Conservation (phyloP, 2,329 filamentous ascomycete species). For the Dactylellina sp. region DNA sequence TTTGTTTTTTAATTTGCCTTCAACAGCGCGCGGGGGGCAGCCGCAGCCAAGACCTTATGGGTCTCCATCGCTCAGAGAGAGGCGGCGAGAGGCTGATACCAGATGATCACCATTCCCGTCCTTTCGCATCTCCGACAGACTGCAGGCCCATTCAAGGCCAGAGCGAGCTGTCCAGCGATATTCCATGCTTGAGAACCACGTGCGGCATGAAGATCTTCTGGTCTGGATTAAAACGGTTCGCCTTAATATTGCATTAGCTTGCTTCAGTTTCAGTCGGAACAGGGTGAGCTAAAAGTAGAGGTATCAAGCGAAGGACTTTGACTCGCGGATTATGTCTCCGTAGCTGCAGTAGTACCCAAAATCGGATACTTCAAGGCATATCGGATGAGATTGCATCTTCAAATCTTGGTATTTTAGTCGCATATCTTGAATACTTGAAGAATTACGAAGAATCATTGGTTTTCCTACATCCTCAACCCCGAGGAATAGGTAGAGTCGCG, state of each 20-base stretch:
- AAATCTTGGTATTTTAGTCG: neutral
- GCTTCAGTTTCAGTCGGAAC: slow-evolving; percentile 19
- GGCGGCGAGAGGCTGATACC: slow-evolving; percentile 3
- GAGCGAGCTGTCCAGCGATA: neutral
- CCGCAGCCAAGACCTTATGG: slow-evolving; percentile 8
- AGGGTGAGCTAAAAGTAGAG: slow-evolving; percentile 4
- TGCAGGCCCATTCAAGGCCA: neutral
- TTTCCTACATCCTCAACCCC: neutral
- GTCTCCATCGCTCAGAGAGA: no score
- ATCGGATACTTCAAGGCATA: neutral
- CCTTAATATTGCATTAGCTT: slow-evolving; percentile 36
- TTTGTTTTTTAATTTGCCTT: no score
- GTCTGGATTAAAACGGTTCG: slow-evolving; percentile 12
- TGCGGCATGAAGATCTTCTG: slow-evolving; percentile 28
- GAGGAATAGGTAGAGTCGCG: no score
- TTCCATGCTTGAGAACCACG: slow-evolving; percentile 37
- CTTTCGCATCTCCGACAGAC: neutral
- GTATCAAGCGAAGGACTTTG: neutral
- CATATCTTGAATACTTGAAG: neutral
- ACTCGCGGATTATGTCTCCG: slow-evolving; percentile 46
- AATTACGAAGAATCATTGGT: neutral
- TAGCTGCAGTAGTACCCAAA: slow-evolving; percentile 41
- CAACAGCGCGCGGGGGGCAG: slow-evolving; percentile 14
- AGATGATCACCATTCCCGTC: slow-evolving; percentile 35
- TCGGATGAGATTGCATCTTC: neutral